Conservation (phyloP, 2,329 filamentous ascomycete genomes). For the Hirsutella minnesotensis region DNA sequence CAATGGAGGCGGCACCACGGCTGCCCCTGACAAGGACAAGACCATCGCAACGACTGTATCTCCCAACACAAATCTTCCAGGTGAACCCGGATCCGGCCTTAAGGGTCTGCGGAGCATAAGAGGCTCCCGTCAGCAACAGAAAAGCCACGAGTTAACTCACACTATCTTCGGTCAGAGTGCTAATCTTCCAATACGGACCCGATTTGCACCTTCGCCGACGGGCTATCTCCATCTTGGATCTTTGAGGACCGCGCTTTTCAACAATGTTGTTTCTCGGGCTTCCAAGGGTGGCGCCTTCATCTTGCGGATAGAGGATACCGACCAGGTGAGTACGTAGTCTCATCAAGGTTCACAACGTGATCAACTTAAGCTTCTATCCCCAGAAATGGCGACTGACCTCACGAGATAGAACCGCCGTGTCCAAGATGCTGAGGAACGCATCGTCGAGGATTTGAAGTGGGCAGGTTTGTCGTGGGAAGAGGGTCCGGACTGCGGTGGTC, state of each 20-base stretch:
- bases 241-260: conserved; percentile 86
- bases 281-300: conserved; percentile 78
- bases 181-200: conserved; percentile 44
- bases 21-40: too few species aligned
- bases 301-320: conserved; percentile 87
- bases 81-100: conserved; percentile 3
- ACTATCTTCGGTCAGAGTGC: conserved; percentile 29
- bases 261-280: conserved; percentile 78
- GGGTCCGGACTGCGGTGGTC: conserved; percentile 72
- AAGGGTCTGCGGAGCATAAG: conserved; percentile 8
- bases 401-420: conserved; percentile 62
- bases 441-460: conserved; percentile 78
- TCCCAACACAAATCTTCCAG: too few species aligned
- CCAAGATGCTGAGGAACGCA: conserved; percentile 60
- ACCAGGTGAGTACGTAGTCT: conserved; percentile 59
- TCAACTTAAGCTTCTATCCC: too few species aligned
- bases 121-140: conserved; percentile 12
- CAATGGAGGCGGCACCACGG: background rate
- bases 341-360: too few species aligned
- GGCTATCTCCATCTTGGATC: conserved; percentile 90
- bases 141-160: conserved; percentile 5
- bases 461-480: conserved; percentile 89
- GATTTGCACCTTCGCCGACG: conserved; percentile 92
- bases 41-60: too few species aligned
- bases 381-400: conserved; percentile 1